Evolutionary conservation across 192 early-diverging fungal genomes (phyloP), one percentile per base, ranked within the genome.

Genomic region (Jimgerdemannia lactiflua): DNA sequence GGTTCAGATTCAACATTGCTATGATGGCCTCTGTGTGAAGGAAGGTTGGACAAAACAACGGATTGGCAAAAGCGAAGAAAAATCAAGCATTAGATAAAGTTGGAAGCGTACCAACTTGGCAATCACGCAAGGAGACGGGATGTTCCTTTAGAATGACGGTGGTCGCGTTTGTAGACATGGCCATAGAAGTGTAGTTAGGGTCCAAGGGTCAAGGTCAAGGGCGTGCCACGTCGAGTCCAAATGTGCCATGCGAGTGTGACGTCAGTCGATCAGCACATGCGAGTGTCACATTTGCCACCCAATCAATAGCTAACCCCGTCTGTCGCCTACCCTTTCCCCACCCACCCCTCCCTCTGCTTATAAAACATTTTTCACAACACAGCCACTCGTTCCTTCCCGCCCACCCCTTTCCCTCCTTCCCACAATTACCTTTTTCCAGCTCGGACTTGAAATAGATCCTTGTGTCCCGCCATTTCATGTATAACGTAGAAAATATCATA

Each of bases 1-100:
- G 80, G 85, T 98, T 98, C 72, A 96, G 85, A 82, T 95, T 93
- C 66, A 98, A 91, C 95, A 98, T 94, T 19, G 90, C 81, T 9
- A 89, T 71, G 54, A 98, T 88, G 44, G 94, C 93, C 73, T 89
- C 95, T 97, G 85, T 71, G 44, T 43, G 43, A 43, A 70, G 80
- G 19, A n/a, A 70, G 19, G 40, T 59, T 20, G 67, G 29, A 29
- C 29, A 29, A 29, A 39, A 74, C 41, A 69, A 42, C 2, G 49
- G 49, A 59, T 59, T 59, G 49, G 49, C 29, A 29, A 59, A 18
- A 43, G 71, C 10, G 10, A 65, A 7, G 69, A 10, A 40, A 39
- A 67, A 39, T 18, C 70, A 43, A 43, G 42, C 19, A 40, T 54
- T 3, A 18, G 43, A 18, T 67, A 2, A 7, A 70, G 65, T n/a